Evolutionary conservation across 2,329 filamentous ascomycete genomes (phyloP).

Genomic region (Domatiomyces catenatus): DNA sequence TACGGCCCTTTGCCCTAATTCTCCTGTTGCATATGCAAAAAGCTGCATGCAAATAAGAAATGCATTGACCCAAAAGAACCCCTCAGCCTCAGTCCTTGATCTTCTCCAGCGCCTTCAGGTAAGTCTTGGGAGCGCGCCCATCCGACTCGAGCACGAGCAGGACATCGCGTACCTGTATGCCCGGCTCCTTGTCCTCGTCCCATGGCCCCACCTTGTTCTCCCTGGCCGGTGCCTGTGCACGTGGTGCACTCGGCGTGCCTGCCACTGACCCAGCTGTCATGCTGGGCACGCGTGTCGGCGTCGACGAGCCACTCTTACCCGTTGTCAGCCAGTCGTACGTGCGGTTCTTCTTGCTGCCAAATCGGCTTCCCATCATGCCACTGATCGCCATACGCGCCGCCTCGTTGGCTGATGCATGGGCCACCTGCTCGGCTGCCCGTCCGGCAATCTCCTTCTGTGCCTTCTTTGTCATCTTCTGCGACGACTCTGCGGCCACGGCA

Average conservation of each 20-base stretch:
- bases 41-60: not conserved
- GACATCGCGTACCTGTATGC: constrained; percentile 74
- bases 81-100: constrained; percentile 1
- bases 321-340: constrained; percentile 34
- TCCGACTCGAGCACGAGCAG: constrained; percentile 66
- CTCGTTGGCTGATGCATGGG: constrained; percentile 66
- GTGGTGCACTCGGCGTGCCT: constrained; percentile 9
- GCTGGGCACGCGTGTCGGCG: constrained; percentile 6
- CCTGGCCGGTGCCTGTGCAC: constrained; percentile 16
- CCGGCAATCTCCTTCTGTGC: constrained; percentile 69
- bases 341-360: constrained; percentile 28
- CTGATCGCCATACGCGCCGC: constrained; percentile 61
- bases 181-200: constrained; percentile 62
- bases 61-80: not conserved
- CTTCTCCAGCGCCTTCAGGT: constrained; percentile 26
- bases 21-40: not conserved
- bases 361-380: constrained; percentile 43
- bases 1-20: not conserved
- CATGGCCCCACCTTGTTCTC: constrained; percentile 55
- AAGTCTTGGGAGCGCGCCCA: constrained; percentile 35
- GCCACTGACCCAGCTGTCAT: constrained; percentile 8
- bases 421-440: constrained; percentile 60
- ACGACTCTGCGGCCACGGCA: constrained; percentile 31
- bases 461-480: constrained; percentile 62
- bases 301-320: constrained; percentile 20